Percentiles rank a stretch among this genome's conserved stretches.
phyloP scores from a whole-genome alignment of 2,329 filamentous ascomycete species.

The Metarhizium guizhouense region DNA sequence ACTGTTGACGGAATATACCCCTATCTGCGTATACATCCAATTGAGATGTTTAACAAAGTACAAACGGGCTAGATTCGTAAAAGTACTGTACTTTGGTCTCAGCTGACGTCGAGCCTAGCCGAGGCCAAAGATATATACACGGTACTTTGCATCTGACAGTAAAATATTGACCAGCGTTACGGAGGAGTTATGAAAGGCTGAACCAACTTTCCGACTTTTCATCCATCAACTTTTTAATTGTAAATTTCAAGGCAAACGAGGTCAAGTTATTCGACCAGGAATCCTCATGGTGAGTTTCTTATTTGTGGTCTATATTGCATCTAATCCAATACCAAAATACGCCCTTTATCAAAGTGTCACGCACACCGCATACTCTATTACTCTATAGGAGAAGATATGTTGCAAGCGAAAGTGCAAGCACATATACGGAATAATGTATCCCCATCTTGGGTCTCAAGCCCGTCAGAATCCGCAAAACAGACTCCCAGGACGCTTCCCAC shows the following conservation, averaged over 20 bases:
- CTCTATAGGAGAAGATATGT: background rate
- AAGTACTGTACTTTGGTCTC: background rate
- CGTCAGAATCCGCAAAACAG: background rate
- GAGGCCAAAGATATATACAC: too few relatives aligned
- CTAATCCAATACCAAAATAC: background rate
- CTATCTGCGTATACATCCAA: background rate
- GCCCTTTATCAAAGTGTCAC: background rate
- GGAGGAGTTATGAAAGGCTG: too few relatives aligned
- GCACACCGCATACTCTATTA: background rate
- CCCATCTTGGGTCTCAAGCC: background rate
- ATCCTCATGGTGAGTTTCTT: too few relatives aligned
- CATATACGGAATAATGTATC: background rate
- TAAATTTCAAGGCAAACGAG: too few relatives aligned
- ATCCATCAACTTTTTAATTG: too few relatives aligned
- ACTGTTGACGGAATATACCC: background rate
- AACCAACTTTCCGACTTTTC: too few relatives aligned
- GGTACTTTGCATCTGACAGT: too few relatives aligned
- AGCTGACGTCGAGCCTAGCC: too few relatives aligned
- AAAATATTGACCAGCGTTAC: too few relatives aligned
- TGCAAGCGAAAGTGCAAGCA: background rate
- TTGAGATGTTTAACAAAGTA: background rate
- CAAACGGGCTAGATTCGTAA: background rate
- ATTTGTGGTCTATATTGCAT: too few relatives aligned
- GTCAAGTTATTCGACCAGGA: too few relatives aligned
- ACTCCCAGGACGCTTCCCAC: conserved; percentile 1